Base-by-base conservation (phyloP, 805 yeast species). In the Citeromyces matritensis region DNA sequence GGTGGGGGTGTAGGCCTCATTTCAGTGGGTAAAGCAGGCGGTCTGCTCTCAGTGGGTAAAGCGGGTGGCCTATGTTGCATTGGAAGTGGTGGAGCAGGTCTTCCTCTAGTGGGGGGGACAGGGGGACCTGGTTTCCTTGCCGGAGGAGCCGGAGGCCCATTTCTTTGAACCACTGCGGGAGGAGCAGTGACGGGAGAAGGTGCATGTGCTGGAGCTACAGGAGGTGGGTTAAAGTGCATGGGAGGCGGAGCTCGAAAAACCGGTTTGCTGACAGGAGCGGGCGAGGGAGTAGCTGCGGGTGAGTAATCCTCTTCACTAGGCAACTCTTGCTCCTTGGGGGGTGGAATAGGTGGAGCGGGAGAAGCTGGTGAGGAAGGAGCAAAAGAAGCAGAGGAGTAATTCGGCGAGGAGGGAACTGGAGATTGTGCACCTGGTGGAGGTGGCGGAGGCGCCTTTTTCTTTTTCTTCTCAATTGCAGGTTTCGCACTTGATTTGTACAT, bases 211-310 rank as follows among this genome's bases (percentile, higher is more conserved):
- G 42, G 45, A 10, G 43, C 40, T 8, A 39, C 41, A n/a, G 36
- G 17, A 23, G 42, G 50, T 4, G 39, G 29, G 13, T 38, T 24
- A 55, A 54, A 30, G 40, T 27, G 27, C 39, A 34, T 42, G 26
- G 49, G 38, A 14, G 62, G 63, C 10, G 64, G 63, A 10, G 55
- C 47, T 39, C 60, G 51, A 43, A 58, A 58, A 26, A 37, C 35
- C 7, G 50, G 43, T 32, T 43, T 39, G 19, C 37, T 33, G 12
- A 49, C 33, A 12, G 49, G 43, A 4, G 65, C 63, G 6, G 63
- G 63, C 1, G 62, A 60, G 2, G 61, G 58, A 3, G 58, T 40
- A n/a, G n/a, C n/a, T n/a, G n/a, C n/a, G n/a, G n/a, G n/a, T n/a
- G n/a, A n/a, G n/a, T n/a, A n/a, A n/a, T n/a, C n/a, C n/a, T n/a